phyloP scores from a whole-genome alignment of 352 stramenopile genomes.

The Globisporangium solare region DNA sequence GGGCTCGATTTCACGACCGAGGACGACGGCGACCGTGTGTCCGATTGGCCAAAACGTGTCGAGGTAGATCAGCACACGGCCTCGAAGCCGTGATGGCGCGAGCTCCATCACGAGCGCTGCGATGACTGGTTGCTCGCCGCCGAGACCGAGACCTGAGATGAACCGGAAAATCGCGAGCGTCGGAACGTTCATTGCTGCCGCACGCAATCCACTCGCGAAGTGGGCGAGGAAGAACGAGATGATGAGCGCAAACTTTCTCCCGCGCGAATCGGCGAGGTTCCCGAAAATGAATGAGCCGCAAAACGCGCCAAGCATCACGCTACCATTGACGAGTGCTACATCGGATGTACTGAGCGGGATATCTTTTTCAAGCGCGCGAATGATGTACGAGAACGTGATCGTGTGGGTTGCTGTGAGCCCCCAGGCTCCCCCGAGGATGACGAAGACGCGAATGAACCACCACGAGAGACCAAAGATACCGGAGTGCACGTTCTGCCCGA shows the following conservation, averaged over 20 bases:
- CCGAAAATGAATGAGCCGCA: conserved; percentile 40
- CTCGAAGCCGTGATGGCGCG: conserved; percentile 40
- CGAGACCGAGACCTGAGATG: conserved; percentile 36
- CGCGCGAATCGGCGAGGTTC: conserved; percentile 47
- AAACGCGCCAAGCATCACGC: conserved; percentile 24
- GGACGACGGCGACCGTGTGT: conserved; percentile 28
- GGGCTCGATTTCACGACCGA: conserved; percentile 21
- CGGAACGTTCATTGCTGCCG: conserved; percentile 18
- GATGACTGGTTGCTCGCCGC: conserved; percentile 40
- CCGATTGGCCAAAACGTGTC: conserved; percentile 29
- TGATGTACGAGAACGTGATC: background rate
- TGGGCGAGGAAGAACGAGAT: conserved; percentile 28
- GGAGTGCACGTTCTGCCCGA: conserved; percentile 3
- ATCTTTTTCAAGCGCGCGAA: background rate
- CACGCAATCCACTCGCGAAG: conserved; percentile 29
- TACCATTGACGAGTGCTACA: background rate
- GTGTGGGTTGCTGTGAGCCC: background rate
- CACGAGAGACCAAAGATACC: background rate
- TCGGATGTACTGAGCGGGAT: background rate
- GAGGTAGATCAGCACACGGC: conserved; percentile 37
- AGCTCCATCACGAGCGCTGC: conserved; percentile 48
- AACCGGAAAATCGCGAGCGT: conserved; percentile 30
- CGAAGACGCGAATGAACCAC: conserved; percentile 5
- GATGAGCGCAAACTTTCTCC: conserved; percentile 33
- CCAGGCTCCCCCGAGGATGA: background rate